Evolutionary conservation across 805 yeast genomes (phyloP), one percentile per base, ranked within the genome.

Genomic region (Jamesozyma piceae): DNA sequence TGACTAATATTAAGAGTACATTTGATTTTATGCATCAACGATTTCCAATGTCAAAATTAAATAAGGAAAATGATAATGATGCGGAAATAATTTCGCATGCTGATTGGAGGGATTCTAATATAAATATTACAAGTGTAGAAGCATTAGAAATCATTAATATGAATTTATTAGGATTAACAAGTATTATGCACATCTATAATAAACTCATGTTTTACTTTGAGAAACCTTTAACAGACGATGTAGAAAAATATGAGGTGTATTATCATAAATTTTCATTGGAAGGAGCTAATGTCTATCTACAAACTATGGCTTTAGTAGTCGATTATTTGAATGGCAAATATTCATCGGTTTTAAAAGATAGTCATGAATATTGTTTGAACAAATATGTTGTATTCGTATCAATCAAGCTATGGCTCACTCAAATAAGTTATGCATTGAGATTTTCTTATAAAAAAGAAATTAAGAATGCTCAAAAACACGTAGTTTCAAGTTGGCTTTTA

Each of bases 131-230:
- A 3, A 37, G 42, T 20, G 20, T 45, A 2, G 43, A 42, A 36
- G 42, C 44, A n/a, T 35, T 36, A 14, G 49, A 48, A 30, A 43
- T 29, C 8, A 38, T 54, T 9, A 40, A 43, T 20, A 27, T 42
- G 1, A 54, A 52, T 39, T 17, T 54, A 2, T 32, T 48, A 4
- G 55, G 52, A 9, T 29, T 34, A 5, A 35, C 45, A 4, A 28
- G 44, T 21, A 29, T 51, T 6, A 37, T 52, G 44, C 42, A 39
- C 27, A 34, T 47, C 5, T 47, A 43, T 36, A 42, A 41, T 8
- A 30, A 34, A n/a, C 26, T 54, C 11, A 18, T 45, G 6, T 18
- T 42, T 9, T 33, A 51, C 44, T 54, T 54, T 37, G 58, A 54
- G 40, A 44, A 40, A 20, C 22, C 38, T 15, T 28, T 19, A 29